Evolutionary conservation across 192 early-diverging fungal genomes (phyloP).

Genomic region (Umbelopsis sp.): DNA sequence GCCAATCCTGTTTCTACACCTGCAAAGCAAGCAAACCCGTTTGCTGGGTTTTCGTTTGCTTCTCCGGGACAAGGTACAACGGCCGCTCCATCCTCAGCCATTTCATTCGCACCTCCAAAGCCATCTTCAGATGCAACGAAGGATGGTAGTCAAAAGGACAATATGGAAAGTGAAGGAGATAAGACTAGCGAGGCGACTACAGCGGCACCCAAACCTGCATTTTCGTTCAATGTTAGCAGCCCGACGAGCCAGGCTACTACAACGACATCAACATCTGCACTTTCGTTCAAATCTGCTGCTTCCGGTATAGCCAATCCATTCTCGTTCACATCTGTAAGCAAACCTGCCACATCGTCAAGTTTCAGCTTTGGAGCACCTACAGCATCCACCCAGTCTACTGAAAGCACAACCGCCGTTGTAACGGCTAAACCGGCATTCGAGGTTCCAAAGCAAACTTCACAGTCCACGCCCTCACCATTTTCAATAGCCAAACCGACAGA

Average conservation of each 20-base stretch:
- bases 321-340: neutral
- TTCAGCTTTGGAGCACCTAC: neutral
- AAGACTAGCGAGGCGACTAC: neutral
- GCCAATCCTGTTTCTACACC: neutral
- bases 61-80: neutral
- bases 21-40: neutral
- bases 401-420: neutral
- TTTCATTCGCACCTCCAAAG: neutral
- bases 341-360: neutral
- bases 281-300: neutral
- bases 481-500: neutral
- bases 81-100: neutral
- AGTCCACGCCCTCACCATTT: neutral
- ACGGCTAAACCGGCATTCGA: neutral
- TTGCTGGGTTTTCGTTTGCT: constrained; percentile 8
- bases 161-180: neutral
- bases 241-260: neutral
- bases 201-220: neutral
- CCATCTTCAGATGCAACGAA: neutral
- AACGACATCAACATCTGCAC: neutral
- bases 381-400: neutral
- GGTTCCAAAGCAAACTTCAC: neutral
- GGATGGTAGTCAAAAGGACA: neutral
- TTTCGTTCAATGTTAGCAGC: neutral
- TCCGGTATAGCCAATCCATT: neutral